Conservation (phyloP, 2,329 filamentous ascomycete species). For the Dendrostoma leiphaemia region DNA sequence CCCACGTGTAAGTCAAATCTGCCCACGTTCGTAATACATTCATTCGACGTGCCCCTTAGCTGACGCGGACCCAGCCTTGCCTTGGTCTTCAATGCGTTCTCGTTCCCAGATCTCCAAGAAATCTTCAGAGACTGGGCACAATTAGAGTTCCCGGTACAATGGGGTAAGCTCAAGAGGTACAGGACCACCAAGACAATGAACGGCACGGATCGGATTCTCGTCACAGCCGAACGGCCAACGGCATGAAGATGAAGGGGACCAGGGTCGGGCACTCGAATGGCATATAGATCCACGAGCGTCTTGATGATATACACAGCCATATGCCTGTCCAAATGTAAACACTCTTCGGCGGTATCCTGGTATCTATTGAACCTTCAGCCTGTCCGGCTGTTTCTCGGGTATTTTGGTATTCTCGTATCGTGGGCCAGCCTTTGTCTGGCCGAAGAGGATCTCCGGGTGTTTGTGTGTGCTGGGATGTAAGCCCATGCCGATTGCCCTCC, state of each 20-base stretch:
- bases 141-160: conserved; percentile 11
- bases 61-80: conserved; percentile 8
- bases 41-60: not conserved
- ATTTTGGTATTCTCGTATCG: conserved; percentile 16
- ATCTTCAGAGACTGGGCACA: conserved; percentile 14
- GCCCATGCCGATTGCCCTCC: conserved; percentile 83
- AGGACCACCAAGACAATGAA: conserved; percentile 8
- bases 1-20: conserved; percentile 59
- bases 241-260: not conserved
- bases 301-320: conserved; percentile 7
- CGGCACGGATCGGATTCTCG: conserved; percentile 15
- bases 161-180: conserved; percentile 3
- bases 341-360: not conserved
- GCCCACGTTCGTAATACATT: not conserved
- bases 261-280: not conserved
- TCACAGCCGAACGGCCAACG: conserved; percentile 2
- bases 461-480: conserved; percentile 87
- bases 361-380: conserved; percentile 9
- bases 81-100: conserved; percentile 16
- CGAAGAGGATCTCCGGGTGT: conserved; percentile 76
- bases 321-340: conserved; percentile 9
- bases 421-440: conserved; percentile 27
- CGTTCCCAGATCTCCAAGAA: conserved; percentile 8
- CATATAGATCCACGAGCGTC: not conserved
- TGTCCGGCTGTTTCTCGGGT: conserved; percentile 7